These are phyloP conservation scores for Limnomonas spitsbergensis DNA, from an alignment of 139 green algal genomes.

Conservation along the genomic window DNA sequence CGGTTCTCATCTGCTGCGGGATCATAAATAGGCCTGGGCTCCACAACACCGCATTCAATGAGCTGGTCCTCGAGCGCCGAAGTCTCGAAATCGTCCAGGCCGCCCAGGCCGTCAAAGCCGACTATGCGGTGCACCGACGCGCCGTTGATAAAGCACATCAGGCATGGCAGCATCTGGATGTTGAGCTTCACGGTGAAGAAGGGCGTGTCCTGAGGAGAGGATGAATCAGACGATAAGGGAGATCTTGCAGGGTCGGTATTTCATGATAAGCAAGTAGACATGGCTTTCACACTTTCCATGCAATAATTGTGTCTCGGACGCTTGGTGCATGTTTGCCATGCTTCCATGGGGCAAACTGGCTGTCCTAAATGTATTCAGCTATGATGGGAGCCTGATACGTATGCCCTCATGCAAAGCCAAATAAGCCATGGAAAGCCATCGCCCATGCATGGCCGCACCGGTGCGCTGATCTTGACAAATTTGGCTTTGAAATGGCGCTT, in stretches of 20 bases:
- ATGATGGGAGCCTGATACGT: no score
- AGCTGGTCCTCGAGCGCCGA: background rate
- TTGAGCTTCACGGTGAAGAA: slow-evolving; percentile 95
- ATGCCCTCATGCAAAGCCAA: no score
- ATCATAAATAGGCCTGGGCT: background rate
- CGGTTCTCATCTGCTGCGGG: background rate
- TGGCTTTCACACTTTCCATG: no score
- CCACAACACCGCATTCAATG: background rate
- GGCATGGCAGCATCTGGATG: slow-evolving; percentile 81
- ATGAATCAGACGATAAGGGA: no score
- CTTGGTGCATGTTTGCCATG: no score
- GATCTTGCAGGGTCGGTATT: no score
- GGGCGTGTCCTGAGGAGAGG: slow-evolving; percentile 65
- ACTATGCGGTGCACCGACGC: slow-evolving; percentile 72
- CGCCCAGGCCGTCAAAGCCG: slow-evolving; percentile 87
- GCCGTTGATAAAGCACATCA: slow-evolving; percentile 79
- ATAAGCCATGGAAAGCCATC: no score
- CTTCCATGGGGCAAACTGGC: no score
- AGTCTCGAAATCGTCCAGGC: slow-evolving; percentile 79
- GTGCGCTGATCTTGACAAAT: slow-evolving; percentile 88
- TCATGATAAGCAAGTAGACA: background rate
- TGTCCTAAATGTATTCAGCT: no score
- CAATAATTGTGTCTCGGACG: no score
- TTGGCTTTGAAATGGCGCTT: slow-evolving; percentile 82
- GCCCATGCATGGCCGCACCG: no score